A percentile compares a stretch with the other conserved stretches of the same genome.
Conservation (phyloP, 192 early-diverging fungal genomes). For the Glomus cerebriforme region DNA sequence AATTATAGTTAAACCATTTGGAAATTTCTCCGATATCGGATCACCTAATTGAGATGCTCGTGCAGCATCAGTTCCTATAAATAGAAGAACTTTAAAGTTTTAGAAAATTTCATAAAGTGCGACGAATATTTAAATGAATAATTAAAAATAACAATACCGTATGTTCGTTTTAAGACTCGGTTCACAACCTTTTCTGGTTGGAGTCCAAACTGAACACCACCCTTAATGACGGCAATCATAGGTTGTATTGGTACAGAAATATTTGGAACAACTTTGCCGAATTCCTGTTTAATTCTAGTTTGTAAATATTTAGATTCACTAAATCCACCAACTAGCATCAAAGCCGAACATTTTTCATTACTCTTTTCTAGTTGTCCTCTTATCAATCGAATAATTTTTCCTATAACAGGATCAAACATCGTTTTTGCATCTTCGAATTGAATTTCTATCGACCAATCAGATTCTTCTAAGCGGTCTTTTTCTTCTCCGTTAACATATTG, state of each 20-base stretch:
- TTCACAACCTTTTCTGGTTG: slow-evolving; percentile 34
- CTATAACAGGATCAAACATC: slow-evolving; percentile 60
- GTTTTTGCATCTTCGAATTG: slow-evolving; percentile 46
- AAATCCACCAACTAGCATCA: slow-evolving; percentile 59
- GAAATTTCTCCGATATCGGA: background rate
- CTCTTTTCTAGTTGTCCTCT: slow-evolving; percentile 52
- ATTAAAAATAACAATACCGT: background rate
- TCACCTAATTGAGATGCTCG: background rate
- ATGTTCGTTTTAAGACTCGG: background rate
- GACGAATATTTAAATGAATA: background rate
- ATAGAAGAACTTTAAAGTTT: background rate
- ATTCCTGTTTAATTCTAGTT: slow-evolving; percentile 50
- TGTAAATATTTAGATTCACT: slow-evolving; percentile 54
- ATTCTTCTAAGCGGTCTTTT: slow-evolving; percentile 41
- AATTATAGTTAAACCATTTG: background rate
- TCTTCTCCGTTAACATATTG: background rate
- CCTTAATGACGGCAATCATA: slow-evolving; percentile 53
- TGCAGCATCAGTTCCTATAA: background rate
- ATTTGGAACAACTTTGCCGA: slow-evolving; percentile 40
- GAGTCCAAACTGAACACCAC: slow-evolving; percentile 54
- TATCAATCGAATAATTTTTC: slow-evolving; percentile 52
- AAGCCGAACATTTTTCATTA: slow-evolving; percentile 41
- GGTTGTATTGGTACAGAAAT: slow-evolving; percentile 54
- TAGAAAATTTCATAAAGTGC: background rate
- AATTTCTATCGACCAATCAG: slow-evolving; percentile 43